A percentile compares a stretch with the other conserved stretches of the same genome.
phyloP scores from a whole-genome alignment of 2,329 filamentous ascomycete species.

The Davidsoniella australis region DNA sequence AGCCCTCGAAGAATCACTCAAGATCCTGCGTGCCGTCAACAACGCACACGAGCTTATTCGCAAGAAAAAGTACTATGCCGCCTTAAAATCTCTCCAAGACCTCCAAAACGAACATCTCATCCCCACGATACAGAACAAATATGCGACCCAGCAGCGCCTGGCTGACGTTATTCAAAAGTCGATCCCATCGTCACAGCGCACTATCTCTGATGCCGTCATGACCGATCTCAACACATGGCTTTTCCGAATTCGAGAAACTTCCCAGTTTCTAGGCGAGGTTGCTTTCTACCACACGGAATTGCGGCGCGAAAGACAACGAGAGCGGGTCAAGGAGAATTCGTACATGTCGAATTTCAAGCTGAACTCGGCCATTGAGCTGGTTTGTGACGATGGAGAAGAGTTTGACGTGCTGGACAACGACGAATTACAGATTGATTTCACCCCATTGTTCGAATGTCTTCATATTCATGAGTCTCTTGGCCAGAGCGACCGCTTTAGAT shows the following conservation, averaged over 20 bases:
- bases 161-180: constrained; percentile 93
- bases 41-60: constrained; percentile 81
- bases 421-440: constrained; percentile 86
- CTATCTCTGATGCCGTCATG: constrained; percentile 95
- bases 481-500: constrained; percentile 76
- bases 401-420: constrained; percentile 94
- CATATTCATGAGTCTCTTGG: constrained; percentile 93
- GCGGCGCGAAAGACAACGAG: constrained; percentile 64
- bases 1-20: constrained; percentile 77
- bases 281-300: constrained; percentile 93
- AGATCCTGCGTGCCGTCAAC: constrained; percentile 83
- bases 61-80: constrained; percentile 91
- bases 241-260: constrained; percentile 85
- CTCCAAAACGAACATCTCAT: constrained; percentile 85
- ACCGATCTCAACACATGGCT: constrained; percentile 93
- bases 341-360: constrained; percentile 73
- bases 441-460: constrained; percentile 80
- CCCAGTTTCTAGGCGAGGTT: constrained; percentile 87
- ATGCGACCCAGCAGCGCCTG: constrained; percentile 85
- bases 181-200: constrained; percentile 78
- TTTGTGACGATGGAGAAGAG: constrained; percentile 88
- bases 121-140: constrained; percentile 56
- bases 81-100: constrained; percentile 83
- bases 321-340: constrained; percentile 58
- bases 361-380: constrained; percentile 88